Percentiles rank a stretch among this genome's conserved stretches.
phyloP scores from a whole-genome alignment of 2,329 filamentous ascomycete species.

The Curvularia eragrostidis region DNA sequence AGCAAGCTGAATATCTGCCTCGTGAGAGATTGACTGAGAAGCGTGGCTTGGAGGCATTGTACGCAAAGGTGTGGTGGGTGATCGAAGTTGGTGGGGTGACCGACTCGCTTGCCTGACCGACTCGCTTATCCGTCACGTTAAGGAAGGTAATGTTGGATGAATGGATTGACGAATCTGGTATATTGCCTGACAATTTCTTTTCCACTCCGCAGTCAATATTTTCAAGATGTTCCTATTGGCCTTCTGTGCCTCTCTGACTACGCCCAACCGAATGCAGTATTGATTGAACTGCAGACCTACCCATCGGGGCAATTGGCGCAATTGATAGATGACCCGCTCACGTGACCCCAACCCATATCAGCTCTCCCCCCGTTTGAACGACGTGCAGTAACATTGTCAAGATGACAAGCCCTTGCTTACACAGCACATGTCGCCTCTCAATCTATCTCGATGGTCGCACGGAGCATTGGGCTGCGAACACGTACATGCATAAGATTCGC shows the following conservation, averaged over 20 bases:
- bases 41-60: too few relatives aligned
- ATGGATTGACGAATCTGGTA: neutral
- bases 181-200: neutral
- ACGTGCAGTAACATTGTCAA: neutral
- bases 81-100: too few relatives aligned
- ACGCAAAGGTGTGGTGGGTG: too few relatives aligned
- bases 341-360: neutral
- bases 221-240: neutral
- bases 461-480: slow-evolving; percentile 36
- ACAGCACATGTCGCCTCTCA: slow-evolving; percentile 9
- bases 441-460: slow-evolving; percentile 22
- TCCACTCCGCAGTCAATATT: neutral
- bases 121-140: too few relatives aligned
- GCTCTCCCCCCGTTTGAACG: neutral
- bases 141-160: neutral
- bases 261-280: neutral
- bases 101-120: too few relatives aligned
- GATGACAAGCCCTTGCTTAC: neutral
- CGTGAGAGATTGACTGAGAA: too few relatives aligned
- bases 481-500: slow-evolving; percentile 42
- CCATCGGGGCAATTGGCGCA: neutral
- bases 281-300: neutral
- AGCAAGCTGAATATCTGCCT: too few relatives aligned
- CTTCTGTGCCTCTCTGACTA: neutral
- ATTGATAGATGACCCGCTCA: neutral